These are phyloP conservation scores for Knoxdaviesia capensis DNA, from an alignment of 2,329 filamentous ascomycete genomes.

Conservation along the genomic window DNA sequence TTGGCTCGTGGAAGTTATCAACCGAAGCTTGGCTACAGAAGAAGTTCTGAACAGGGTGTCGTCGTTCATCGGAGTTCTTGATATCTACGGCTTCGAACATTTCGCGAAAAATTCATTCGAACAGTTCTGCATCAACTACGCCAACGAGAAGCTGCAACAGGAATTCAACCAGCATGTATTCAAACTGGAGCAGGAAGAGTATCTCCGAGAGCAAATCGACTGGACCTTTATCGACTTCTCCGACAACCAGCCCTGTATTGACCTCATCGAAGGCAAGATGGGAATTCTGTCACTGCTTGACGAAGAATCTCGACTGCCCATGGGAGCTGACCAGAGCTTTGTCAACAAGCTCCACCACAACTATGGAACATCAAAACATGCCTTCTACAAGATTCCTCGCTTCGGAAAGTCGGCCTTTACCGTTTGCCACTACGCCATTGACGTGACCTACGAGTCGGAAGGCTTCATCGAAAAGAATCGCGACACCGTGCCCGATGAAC, in stretches of 20 bases:
- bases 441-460: constrained; percentile 96
- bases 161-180: constrained; percentile 99
- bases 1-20: constrained; percentile 97
- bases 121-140: constrained; percentile 99
- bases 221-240: constrained; percentile 99
- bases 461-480: constrained; percentile 99
- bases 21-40: constrained; percentile 72
- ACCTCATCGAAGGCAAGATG: constrained; percentile 91
- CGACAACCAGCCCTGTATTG: constrained; percentile 97
- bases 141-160: constrained; percentile 97
- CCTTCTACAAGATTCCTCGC: constrained; percentile 95
- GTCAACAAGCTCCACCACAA: constrained; percentile 93
- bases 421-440: constrained; percentile 93
- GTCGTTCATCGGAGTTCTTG: constrained; percentile 91
- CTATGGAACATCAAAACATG: constrained; percentile 74
- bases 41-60: constrained; percentile 64
- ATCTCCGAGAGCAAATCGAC: constrained; percentile 86
- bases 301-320: constrained; percentile 88
- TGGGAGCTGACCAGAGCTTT: constrained; percentile 94
- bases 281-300: constrained; percentile 83
- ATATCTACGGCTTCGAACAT: constrained; percentile 99
- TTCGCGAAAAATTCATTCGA: constrained; percentile 99
- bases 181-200: constrained; percentile 97
- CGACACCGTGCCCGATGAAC: constrained; percentile 95
- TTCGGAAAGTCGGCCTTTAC: constrained; percentile 97